Evolutionary conservation across 805 yeast species (phyloP).

Genomic region (Metschnikowia rubicola): DNA sequence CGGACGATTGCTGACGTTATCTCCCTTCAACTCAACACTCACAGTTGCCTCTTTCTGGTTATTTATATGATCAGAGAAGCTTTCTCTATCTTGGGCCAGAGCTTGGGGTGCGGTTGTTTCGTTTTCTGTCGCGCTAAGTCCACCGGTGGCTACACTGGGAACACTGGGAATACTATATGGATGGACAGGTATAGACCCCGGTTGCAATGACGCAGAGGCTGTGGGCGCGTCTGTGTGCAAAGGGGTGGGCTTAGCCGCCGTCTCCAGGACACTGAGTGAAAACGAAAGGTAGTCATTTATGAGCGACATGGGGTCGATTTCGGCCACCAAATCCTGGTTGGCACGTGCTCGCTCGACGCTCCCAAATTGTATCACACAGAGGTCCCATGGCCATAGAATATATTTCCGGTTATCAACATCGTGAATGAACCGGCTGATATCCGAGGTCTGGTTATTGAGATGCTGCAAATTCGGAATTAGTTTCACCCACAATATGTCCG

Average conservation of each 20-base stretch:
- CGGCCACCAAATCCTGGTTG: background rate
- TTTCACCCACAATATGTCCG: slow-evolving; percentile 55
- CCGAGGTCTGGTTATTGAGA: slow-evolving; percentile 64
- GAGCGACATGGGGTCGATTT: slow-evolving; percentile 29
- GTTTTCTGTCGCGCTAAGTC: background rate
- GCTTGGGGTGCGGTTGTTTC: too few relatives aligned
- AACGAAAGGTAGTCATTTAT: slow-evolving; percentile 30
- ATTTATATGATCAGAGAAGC: too few relatives aligned
- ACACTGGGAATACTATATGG: slow-evolving; percentile 19
- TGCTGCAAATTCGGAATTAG: slow-evolving; percentile 66
- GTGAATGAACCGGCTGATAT: slow-evolving; percentile 54
- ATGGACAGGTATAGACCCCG: background rate
- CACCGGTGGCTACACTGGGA: background rate
- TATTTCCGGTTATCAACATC: slow-evolving; percentile 51
- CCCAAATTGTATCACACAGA: slow-evolving; percentile 59
- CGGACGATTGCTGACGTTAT: background rate
- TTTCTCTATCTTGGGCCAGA: too few relatives aligned
- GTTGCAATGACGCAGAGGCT: background rate
- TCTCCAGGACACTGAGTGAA: slow-evolving; percentile 19
- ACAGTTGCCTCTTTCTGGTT: background rate
- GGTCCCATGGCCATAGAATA: slow-evolving; percentile 68
- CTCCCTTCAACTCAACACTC: background rate
- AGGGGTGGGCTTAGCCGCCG: background rate
- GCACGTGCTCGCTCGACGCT: slow-evolving; percentile 6
- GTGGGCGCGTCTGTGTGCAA: background rate